Percentiles rank a stretch among this genome's conserved stretches.
Evolutionary conservation across 805 yeast genomes (phyloP).

Genomic region (Vanderwaltozyma tropicalis): DNA sequence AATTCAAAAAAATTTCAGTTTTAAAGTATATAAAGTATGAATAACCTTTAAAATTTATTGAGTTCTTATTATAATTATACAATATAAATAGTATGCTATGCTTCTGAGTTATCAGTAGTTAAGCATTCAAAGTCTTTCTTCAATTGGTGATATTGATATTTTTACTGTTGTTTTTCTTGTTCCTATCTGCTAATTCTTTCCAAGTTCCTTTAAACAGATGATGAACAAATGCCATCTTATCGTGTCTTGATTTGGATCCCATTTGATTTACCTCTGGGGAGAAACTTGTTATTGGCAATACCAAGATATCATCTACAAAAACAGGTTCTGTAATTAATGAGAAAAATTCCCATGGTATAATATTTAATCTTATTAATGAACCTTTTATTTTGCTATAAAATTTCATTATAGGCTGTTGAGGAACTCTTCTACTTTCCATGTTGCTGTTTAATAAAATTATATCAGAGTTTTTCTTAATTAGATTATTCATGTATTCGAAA

Average conservation of each 20-base stretch:
- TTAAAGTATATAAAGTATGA: no score
- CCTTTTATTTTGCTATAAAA: constrained; percentile 19
- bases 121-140: neutral
- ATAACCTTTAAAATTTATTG: neutral
- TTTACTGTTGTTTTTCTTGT: neutral
- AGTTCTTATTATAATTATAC: no score
- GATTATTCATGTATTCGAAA: constrained; percentile 59
- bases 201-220: constrained; percentile 65
- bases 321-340: constrained; percentile 66
- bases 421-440: constrained; percentile 4
- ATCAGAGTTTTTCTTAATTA: constrained; percentile 52
- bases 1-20: no score
- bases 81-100: neutral
- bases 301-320: constrained; percentile 69
- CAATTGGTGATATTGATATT: neutral
- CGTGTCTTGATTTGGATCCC: constrained; percentile 61
- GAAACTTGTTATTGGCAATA: constrained; percentile 79
- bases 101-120: neutral
- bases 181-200: constrained; percentile 31
- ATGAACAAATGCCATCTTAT: constrained; percentile 76
- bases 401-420: constrained; percentile 11
- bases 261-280: constrained; percentile 80
- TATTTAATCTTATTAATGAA: constrained; percentile 13
- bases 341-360: constrained; percentile 58
- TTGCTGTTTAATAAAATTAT: constrained; percentile 34